phyloP scores from a whole-genome alignment of 148 eudicot genomes.

The Vaccinium corymbosum region DNA sequence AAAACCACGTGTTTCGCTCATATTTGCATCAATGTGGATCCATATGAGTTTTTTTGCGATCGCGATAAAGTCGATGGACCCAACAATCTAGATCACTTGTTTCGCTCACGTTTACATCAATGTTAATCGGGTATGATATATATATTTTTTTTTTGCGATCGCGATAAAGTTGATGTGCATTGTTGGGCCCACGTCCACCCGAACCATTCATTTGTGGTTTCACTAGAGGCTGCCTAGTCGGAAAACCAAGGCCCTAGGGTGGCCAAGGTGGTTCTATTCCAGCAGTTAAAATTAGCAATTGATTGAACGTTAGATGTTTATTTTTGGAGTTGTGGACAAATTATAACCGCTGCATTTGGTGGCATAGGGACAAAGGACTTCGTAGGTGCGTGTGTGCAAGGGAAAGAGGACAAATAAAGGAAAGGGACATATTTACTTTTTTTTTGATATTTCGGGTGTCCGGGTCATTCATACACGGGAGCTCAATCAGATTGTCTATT shows the following conservation, averaged over 20 bases:
- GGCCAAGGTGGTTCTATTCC: too few relatives aligned
- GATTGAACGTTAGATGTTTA: neutral
- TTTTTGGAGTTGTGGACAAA: neutral
- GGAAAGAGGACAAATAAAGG: neutral
- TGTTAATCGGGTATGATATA: too few relatives aligned
- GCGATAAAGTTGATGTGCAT: too few relatives aligned
- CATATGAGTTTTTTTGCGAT: neutral
- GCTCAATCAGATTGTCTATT: too few relatives aligned
- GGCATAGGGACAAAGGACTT: neutral
- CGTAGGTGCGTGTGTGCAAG: neutral
- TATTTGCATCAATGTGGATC: neutral
- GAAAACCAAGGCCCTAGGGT: too few relatives aligned
- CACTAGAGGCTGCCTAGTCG: too few relatives aligned
- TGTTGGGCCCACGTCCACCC: too few relatives aligned
- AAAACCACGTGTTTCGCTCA: neutral
- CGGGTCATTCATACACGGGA: too few relatives aligned
- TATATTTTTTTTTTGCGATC: too few relatives aligned
- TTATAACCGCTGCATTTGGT: neutral
- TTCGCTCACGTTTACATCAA: neutral
- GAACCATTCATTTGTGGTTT: too few relatives aligned
- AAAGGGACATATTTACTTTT: neutral
- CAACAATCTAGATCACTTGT: neutral
- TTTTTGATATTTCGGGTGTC: too few relatives aligned
- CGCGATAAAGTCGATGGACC: neutral
- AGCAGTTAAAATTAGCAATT: too few relatives aligned